Percentiles rank a stretch among this genome's conserved stretches.
phyloP scores from a whole-genome alignment of 768 basidiomycete genomes.

The Piloderma croceum region DNA sequence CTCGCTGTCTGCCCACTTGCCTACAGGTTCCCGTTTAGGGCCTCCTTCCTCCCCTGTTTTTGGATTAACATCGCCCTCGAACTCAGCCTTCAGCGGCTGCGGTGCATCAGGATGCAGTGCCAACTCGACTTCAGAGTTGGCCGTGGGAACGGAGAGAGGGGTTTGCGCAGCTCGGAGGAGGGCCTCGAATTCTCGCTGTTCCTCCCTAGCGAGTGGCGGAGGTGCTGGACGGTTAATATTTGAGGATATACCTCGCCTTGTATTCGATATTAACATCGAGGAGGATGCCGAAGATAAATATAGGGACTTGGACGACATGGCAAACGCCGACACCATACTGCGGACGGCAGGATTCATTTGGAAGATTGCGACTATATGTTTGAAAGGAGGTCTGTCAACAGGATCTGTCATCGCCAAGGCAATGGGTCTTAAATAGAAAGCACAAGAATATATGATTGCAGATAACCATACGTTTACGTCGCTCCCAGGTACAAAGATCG shows the following conservation, averaged over 20 bases:
- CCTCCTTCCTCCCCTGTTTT: slow-evolving; percentile 80
- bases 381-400: neutral
- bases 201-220: slow-evolving; percentile 63
- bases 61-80: slow-evolving; percentile 79
- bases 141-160: slow-evolving; percentile 15
- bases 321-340: too few species aligned
- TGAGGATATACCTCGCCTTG: slow-evolving; percentile 26
- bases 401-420: too few species aligned
- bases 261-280: too few species aligned
- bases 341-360: too few species aligned
- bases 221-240: slow-evolving; percentile 59
- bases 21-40: slow-evolving; percentile 80
- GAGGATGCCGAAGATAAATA: too few species aligned
- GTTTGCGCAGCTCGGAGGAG: slow-evolving; percentile 59
- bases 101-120: slow-evolving; percentile 69
- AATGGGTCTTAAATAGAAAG: too few species aligned
- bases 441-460: too few species aligned
- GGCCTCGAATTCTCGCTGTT: slow-evolving; percentile 86
- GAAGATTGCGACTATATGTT: too few species aligned
- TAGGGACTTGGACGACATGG: too few species aligned
- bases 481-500: too few species aligned
- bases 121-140: slow-evolving; percentile 36
- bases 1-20: slow-evolving; percentile 45
- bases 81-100: slow-evolving; percentile 53
- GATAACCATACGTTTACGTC: too few species aligned